Conservation (phyloP, 2,329 filamentous ascomycete genomes). For the Blastomyces silverae region DNA sequence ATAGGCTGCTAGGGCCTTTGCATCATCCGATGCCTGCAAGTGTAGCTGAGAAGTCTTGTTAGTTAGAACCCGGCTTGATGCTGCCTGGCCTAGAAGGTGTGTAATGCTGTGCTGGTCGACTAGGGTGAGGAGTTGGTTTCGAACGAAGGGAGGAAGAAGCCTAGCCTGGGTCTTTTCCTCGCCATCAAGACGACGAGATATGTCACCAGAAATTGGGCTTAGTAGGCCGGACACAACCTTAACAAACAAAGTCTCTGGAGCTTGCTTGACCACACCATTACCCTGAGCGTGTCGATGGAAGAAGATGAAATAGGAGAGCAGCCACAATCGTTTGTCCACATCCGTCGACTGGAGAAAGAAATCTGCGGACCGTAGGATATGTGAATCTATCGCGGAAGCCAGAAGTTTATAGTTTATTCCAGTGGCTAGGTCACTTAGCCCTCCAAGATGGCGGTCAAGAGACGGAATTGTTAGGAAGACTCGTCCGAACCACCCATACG, state of each 20-base stretch:
- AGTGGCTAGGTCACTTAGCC: constrained; percentile 40
- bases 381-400: constrained; percentile 33
- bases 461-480: constrained; percentile 44
- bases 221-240: constrained; percentile 51
- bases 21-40: constrained; percentile 49
- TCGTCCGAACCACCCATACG: constrained; percentile 42
- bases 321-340: constrained; percentile 46
- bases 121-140: constrained; percentile 60
- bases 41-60: constrained; percentile 23
- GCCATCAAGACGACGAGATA: constrained; percentile 47
- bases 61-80: constrained; percentile 26
- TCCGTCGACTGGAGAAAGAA: constrained; percentile 31
- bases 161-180: constrained; percentile 30
- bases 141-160: constrained; percentile 50
- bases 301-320: constrained; percentile 55
- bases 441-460: constrained; percentile 34
- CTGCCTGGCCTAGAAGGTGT: constrained; percentile 48
- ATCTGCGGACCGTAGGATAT: constrained; percentile 26
- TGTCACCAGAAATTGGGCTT: constrained; percentile 50
- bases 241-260: constrained; percentile 50
- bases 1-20: constrained; percentile 74
- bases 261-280: constrained; percentile 33
- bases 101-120: constrained; percentile 70
- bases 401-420: constrained; percentile 48
- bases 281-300: constrained; percentile 47